Evolutionary conservation across 495 filamentous ascomycete species (phyloP).

Genomic region (Xylaria castorea): DNA sequence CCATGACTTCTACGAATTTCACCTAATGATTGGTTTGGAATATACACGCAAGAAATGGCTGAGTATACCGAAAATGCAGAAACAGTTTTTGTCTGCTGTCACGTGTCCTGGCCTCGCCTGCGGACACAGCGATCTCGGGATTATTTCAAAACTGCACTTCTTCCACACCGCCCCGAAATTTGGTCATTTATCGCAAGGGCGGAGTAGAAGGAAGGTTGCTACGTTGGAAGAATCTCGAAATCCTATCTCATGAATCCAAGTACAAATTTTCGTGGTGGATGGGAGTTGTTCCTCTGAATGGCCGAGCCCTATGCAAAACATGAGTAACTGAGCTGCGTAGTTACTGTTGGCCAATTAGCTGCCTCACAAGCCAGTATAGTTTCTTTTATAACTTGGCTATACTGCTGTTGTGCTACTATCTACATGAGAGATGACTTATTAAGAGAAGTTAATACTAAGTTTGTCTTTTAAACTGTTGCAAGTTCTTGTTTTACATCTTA

Average conservation of each 20-base stretch:
- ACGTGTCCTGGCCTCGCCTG: not conserved
- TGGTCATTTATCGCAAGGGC: not conserved
- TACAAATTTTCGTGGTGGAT: not conserved
- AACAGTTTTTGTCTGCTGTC: not conserved
- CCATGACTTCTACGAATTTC: not conserved
- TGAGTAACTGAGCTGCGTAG: not conserved
- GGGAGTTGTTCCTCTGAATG: not conserved
- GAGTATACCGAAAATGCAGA: constrained; percentile 13
- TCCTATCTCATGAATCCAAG: not conserved
- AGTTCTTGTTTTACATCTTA: too few species aligned
- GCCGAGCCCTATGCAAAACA: not conserved
- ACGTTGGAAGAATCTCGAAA: not conserved
- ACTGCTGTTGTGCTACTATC: too few species aligned
- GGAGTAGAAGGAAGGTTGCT: not conserved
- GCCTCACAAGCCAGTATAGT: not conserved
- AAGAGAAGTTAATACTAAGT: too few species aligned
- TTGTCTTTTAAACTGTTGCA: too few species aligned
- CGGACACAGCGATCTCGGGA: not conserved
- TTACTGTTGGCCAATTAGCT: not conserved
- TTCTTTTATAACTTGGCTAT: not conserved
- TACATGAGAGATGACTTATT: too few species aligned
- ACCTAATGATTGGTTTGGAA: too few species aligned
- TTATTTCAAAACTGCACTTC: not conserved
- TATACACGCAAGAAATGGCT: not conserved
- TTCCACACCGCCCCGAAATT: not conserved